Percentiles rank a stretch among this genome's conserved stretches.
phyloP scores from a whole-genome alignment of 2,329 filamentous ascomycete genomes.

The Sordariomycetes sp. region DNA sequence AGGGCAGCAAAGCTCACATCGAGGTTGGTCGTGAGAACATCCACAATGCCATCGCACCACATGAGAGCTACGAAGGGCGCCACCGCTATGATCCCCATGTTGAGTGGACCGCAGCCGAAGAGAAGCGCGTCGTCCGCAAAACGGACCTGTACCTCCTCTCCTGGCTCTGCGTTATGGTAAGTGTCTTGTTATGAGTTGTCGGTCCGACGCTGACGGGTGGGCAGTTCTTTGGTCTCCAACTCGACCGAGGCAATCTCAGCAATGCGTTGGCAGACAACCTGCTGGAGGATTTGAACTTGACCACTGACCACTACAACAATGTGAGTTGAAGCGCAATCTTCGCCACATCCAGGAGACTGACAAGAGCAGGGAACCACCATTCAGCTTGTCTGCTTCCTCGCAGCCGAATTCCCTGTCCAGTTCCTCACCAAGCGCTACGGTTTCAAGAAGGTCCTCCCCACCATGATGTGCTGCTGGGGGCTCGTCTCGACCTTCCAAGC shows the following conservation, averaged over 20 bases:
- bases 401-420: constrained; percentile 49
- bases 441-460: constrained; percentile 46
- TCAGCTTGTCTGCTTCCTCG: constrained; percentile 42
- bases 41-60: constrained; percentile 16
- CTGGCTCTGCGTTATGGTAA: constrained; percentile 33
- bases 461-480: constrained; percentile 40
- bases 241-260: constrained; percentile 54
- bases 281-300: constrained; percentile 40
- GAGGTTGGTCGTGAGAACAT: constrained; percentile 29
- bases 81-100: constrained; percentile 30
- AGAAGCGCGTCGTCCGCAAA: constrained; percentile 45
- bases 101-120: constrained; percentile 47
- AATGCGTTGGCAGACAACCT: constrained; percentile 56
- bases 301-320: constrained; percentile 42
- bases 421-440: constrained; percentile 48
- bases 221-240: constrained; percentile 51
- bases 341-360: constrained; percentile 2
- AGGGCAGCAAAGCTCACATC: constrained; percentile 14
- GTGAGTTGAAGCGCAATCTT: neutral
- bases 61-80: constrained; percentile 26
- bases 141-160: constrained; percentile 30
- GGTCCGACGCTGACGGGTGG: constrained; percentile 21
- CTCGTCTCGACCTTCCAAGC: constrained; percentile 38
- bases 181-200: constrained; percentile 1
- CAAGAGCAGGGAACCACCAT: constrained; percentile 37